phyloP scores from a whole-genome alignment of 345 rosid genomes.

The Eutrema japonicum region DNA sequence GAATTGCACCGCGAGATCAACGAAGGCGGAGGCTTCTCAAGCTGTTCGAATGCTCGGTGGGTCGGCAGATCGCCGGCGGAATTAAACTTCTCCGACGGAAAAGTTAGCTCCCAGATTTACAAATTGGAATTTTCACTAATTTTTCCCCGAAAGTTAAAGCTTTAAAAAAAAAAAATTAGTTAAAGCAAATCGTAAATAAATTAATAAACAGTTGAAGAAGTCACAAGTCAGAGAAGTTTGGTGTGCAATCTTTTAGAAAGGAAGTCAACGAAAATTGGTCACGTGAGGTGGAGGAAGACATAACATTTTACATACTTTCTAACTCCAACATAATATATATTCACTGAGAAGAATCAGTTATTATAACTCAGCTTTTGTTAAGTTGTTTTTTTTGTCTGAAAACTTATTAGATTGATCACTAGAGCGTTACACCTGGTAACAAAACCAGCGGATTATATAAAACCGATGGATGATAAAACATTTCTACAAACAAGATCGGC shows the following conservation, averaged over 20 bases:
- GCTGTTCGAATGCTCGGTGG: not conserved
- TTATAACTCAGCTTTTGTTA: too few species aligned
- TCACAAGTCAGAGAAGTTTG: slow-evolving; percentile 1
- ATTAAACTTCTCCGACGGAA: slow-evolving; percentile 5
- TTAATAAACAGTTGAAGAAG: slow-evolving; percentile 7
- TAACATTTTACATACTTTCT: too few species aligned
- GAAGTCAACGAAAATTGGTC: too few species aligned
- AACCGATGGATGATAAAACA: too few species aligned
- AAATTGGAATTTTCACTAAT: not conserved
- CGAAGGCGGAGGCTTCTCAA: not conserved
- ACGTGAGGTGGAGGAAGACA: too few species aligned
- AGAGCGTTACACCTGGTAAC: too few species aligned
- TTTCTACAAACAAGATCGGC: too few species aligned
- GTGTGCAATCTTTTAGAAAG: not conserved
- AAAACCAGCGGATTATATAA: too few species aligned
- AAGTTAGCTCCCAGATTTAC: slow-evolving; percentile 35
- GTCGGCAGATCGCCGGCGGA: slow-evolving; percentile 25
- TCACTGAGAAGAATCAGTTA: too few species aligned
- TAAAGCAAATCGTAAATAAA: not conserved
- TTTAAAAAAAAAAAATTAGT: not conserved
- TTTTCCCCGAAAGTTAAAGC: not conserved
- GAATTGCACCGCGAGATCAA: not conserved
- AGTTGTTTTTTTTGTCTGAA: too few species aligned
- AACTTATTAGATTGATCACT: too few species aligned
- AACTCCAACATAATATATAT: too few species aligned